A percentile compares a stretch with the other conserved stretches of the same genome.
Conservation (phyloP, 306 rosid species). For the Hippophae gyantsensis region DNA sequence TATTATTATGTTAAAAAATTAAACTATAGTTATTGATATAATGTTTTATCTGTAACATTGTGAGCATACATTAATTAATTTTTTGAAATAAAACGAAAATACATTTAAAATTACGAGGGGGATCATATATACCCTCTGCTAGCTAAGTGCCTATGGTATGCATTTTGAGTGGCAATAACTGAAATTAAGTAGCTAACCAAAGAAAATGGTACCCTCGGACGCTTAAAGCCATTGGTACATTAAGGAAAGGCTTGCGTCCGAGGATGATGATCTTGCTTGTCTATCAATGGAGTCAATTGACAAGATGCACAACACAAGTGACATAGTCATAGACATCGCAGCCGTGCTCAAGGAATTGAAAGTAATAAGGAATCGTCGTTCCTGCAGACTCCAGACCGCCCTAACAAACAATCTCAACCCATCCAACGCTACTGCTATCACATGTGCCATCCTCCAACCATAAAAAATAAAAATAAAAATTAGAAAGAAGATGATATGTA, state of each 20-base stretch:
- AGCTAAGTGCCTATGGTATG: too few species aligned
- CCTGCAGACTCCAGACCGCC: conserved; percentile 57
- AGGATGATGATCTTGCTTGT: conserved; percentile 1
- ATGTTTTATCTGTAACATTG: too few species aligned
- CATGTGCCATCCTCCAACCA: conserved; percentile 21
- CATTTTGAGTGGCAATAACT: too few species aligned
- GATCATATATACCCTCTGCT: too few species aligned
- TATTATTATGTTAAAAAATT: too few species aligned
- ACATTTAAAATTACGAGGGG: too few species aligned
- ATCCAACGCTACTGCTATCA: conserved; percentile 29
- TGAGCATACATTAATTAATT: too few species aligned
- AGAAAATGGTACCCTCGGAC: too few species aligned
- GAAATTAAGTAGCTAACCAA: too few species aligned
- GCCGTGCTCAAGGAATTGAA: conserved; percentile 40
- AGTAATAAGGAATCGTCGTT: conserved; percentile 39
- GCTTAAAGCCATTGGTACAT: background rate
- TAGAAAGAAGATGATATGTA: background rate
- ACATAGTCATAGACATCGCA: conserved; percentile 28
- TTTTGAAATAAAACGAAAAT: too few species aligned
- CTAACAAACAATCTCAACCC: conserved; percentile 30
- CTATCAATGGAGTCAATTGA: conserved; percentile 22
- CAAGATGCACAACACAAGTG: conserved; percentile 28
- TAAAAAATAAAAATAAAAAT: background rate
- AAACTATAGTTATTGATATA: too few species aligned
- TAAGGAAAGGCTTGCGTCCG: background rate